phyloP scores from a whole-genome alignment of 2,329 filamentous ascomycete genomes.

The Phoma sp. region DNA sequence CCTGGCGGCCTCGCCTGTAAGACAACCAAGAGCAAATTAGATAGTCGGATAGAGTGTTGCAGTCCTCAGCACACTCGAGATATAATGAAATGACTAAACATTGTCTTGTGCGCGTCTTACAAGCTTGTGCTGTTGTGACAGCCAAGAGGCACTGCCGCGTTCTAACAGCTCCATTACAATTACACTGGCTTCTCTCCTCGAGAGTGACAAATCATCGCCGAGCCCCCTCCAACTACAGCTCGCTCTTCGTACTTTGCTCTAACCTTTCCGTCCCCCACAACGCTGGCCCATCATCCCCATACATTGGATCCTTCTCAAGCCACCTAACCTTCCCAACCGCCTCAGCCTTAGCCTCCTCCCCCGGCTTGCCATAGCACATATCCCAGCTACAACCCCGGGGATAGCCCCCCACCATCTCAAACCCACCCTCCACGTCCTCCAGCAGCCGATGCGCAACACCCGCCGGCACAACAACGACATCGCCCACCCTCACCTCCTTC shows the following conservation, averaged over 20 bases:
- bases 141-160: no score
- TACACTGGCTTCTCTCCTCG: no score
- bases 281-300: conserved; percentile 35
- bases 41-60: neutral
- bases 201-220: no score
- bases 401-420: conserved; percentile 73
- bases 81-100: conserved; percentile 1
- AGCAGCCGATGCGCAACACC: conserved; percentile 70
- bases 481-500: conserved; percentile 61
- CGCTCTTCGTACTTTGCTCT: conserved; percentile 5
- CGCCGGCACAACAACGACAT: conserved; percentile 70
- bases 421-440: conserved; percentile 61
- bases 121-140: neutral
- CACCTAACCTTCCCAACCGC: conserved; percentile 59
- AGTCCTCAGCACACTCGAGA: neutral
- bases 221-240: neutral
- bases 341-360: conserved; percentile 61
- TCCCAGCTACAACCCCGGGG: conserved; percentile 66
- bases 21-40: neutral
- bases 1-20: neutral
- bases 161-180: no score
- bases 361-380: conserved; percentile 70
- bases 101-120: neutral
- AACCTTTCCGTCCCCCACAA: conserved; percentile 32
- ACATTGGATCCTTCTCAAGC: conserved; percentile 66